Base-by-base conservation (phyloP, 768 basidiomycete species). In the Suillus lakei region DNA sequence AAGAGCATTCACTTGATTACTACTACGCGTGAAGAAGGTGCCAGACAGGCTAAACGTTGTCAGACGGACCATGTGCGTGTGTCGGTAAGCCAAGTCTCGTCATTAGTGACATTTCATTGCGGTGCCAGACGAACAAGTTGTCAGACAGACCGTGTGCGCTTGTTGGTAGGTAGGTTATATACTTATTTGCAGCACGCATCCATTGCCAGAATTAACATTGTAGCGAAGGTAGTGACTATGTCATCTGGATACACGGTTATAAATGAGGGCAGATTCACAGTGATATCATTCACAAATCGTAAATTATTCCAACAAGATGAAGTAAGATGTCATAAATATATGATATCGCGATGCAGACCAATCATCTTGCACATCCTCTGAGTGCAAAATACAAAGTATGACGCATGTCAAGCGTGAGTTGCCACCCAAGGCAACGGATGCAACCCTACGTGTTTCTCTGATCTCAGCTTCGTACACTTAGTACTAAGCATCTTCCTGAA, bases 401-500 rank as follows among this genome's bases (percentile, higher is more conserved):
- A 21, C 9, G 30, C 30, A 54, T 54, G 53, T 54, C 53, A 32
- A 6, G 21, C 4, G 39, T 54, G 53, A 32, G 10, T n/a, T 7
- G 53, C 53, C 21, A 54, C 21, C 53, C 53, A 32, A 30, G 30
- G 53, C 51, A 53, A 54, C 18, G 10, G 18, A 21, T 13, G 30
- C 5, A 12, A 21, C 30, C 51, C 51, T 53, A 16, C 10, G 30
- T 32, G 18, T 30, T 15, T 28, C 28, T 4, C 8, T 18, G 5
- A 28, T 18, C 23, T 38, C 15, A n/a, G n/a, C n/a, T n/a, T 48
- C 46, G 46, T 48, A 23, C 16, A 30, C 30, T 65, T 18, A 65
- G 58, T 58, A 64, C 12, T 59, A 36, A 28, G 77, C 77, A 64
- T 83, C 83, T 32, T 78, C 73, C 50, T 82, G 80, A 48, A 86